These are phyloP conservation scores for Thraustochytrium striatum DNA, from an alignment of 352 stramenopile genomes.

Conservation along the genomic window DNA sequence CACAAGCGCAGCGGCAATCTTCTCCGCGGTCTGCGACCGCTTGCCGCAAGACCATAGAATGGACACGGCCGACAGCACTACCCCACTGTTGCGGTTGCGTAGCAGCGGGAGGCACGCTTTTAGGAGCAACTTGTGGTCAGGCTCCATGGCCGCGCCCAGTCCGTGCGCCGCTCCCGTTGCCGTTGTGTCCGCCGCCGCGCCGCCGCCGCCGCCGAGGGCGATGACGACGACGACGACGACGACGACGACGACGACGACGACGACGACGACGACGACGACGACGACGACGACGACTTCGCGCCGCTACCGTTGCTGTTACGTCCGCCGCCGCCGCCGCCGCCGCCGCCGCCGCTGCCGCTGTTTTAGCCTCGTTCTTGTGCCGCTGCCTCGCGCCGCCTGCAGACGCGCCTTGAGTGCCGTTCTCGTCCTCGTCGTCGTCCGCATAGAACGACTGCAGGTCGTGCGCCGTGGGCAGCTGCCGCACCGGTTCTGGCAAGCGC, in stretches of 20 bases:
- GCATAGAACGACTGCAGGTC: constrained; percentile 41
- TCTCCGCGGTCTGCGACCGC: constrained; percentile 70
- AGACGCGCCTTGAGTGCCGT: background rate
- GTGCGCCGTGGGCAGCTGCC: constrained; percentile 11
- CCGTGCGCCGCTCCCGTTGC: background rate
- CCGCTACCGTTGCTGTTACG: background rate
- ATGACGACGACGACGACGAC: no score
- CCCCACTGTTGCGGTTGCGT: constrained; percentile 91
- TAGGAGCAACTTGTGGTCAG: constrained; percentile 92
- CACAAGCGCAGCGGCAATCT: constrained; percentile 92
- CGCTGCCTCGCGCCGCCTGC: no score
- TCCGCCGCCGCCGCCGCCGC: background rate
- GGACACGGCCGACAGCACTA: constrained; percentile 91
- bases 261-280: no score
- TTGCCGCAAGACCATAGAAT: constrained; percentile 93
- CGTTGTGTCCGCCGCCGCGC: background rate
- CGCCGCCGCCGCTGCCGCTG: background rate
- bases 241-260: no score
- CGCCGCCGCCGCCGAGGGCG: background rate
- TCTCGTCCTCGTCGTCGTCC: background rate
- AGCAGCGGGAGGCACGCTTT: constrained; percentile 89
- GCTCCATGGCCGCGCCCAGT: constrained; percentile 75
- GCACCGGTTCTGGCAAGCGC: background rate
- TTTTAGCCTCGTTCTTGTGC: no score
- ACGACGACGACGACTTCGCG: no score